Conservation (phyloP, 331 rosid species). For the Acacia concinna region DNA sequence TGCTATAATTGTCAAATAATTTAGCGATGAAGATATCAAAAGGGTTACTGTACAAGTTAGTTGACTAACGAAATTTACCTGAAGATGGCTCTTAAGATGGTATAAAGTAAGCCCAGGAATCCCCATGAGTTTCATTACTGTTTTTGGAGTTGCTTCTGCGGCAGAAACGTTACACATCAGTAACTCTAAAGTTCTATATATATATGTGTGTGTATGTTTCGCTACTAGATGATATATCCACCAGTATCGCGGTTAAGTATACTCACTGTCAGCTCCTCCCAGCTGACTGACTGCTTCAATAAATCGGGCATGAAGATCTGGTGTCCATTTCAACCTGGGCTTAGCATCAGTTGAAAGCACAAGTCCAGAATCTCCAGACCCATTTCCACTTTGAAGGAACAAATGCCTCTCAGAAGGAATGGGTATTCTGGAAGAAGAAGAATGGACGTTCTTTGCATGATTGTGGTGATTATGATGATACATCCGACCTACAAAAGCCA, state of each 20-base stretch:
- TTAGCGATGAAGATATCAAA: background rate
- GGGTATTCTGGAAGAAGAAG: conserved; percentile 61
- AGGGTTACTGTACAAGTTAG: background rate
- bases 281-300: conserved; percentile 87
- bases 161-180: conserved; percentile 33
- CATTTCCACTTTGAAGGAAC: conserved; percentile 69
- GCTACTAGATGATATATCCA: background rate
- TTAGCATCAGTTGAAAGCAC: conserved; percentile 97
- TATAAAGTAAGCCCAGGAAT: conserved; percentile 91
- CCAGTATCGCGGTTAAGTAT: background rate
- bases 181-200: conserved; percentile 17
- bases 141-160: conserved; percentile 99
- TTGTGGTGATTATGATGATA: conserved; percentile 62
- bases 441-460: conserved; percentile 60
- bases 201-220: background rate
- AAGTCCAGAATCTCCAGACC: conserved; percentile 78
- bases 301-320: conserved; percentile 89
- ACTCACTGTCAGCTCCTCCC: conserved; percentile 98
- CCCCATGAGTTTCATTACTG: conserved; percentile 97
- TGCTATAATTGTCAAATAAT: conserved; percentile 19
- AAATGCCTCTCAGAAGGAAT: conserved; percentile 73
- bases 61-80: conserved; percentile 50
- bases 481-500: conserved; percentile 52
- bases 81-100: conserved; percentile 97
- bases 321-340: conserved; percentile 94